Conservation (phyloP, 2,329 filamentous ascomycete genomes). For the Basipetospora chlamydospora region DNA sequence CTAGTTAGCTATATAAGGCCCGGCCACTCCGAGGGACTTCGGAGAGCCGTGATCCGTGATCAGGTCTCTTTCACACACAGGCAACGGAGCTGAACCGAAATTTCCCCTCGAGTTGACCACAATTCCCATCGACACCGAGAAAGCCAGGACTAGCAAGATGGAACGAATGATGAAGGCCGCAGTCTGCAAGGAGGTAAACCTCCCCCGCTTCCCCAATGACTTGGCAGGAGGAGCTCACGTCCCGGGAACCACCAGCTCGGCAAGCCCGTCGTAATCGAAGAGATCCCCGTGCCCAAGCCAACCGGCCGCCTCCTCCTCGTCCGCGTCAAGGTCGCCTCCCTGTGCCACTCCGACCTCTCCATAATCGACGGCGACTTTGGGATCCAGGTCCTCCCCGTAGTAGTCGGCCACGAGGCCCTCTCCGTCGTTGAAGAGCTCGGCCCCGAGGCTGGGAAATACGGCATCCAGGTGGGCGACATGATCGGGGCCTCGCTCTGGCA, state of each 20-base stretch:
- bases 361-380: conserved; percentile 26
- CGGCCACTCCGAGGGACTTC: too few relatives aligned
- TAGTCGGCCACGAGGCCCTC: conserved; percentile 13
- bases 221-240: neutral
- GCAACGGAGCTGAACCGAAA: too few relatives aligned
- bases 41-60: too few relatives aligned
- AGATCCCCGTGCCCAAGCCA: conserved; percentile 38
- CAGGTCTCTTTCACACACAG: too few relatives aligned
- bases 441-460: conserved; percentile 70
- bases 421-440: conserved; percentile 44
- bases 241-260: neutral
- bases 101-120: too few relatives aligned
- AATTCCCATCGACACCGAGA: too few relatives aligned
- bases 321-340: conserved; percentile 1
- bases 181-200: conserved; percentile 1
- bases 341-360: conserved; percentile 3
- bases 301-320: conserved; percentile 3
- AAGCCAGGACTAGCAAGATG: too few relatives aligned
- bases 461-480: conserved; percentile 59
- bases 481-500: conserved; percentile 44
- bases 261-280: conserved; percentile 17
- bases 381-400: conserved; percentile 28
- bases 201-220: neutral
- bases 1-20: too few relatives aligned
- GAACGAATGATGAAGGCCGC: conserved; percentile 2